These are phyloP conservation scores for Raffaelea ambrosiae DNA, from an alignment of 2,329 filamentous ascomycete genomes.

Conservation along the genomic window DNA sequence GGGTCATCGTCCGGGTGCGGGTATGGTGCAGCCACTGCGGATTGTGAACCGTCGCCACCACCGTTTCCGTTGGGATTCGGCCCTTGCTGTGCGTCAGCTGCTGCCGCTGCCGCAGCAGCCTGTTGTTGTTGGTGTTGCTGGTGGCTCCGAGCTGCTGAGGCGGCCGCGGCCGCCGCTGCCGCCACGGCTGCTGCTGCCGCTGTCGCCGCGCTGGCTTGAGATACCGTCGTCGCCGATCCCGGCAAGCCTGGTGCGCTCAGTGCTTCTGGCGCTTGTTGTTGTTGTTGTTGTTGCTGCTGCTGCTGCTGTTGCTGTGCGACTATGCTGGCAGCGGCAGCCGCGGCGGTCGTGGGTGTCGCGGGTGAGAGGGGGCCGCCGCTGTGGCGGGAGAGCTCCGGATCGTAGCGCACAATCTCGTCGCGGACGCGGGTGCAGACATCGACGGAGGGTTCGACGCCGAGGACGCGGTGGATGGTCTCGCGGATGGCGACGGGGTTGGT, in stretches of 20 bases:
- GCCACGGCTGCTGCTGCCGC: slow-evolving; percentile 9
- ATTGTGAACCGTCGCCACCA: neutral
- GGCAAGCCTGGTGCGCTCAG: neutral
- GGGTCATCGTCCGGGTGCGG: slow-evolving; percentile 40
- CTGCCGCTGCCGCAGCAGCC: neutral
- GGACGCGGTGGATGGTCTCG: slow-evolving; percentile 45
- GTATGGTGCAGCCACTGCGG: neutral
- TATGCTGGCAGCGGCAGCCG: neutral
- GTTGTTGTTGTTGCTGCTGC: slow-evolving; percentile 1
- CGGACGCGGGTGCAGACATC: slow-evolving; percentile 48
- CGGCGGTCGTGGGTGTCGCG: slow-evolving; percentile 1
- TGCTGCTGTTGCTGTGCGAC: too few relatives aligned
- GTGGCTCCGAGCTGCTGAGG: slow-evolving; percentile 6
- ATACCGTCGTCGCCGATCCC: neutral
- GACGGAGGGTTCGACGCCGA: slow-evolving; percentile 46
- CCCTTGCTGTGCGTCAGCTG: too few relatives aligned
- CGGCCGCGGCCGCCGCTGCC: slow-evolving; percentile 13
- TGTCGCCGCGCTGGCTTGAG: slow-evolving; percentile 8
- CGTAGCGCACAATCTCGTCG: slow-evolving; percentile 44
- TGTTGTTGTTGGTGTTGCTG: slow-evolving; percentile 10
- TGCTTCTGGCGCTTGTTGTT: neutral
- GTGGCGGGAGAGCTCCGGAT: slow-evolving; percentile 14
- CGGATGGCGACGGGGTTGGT: slow-evolving; percentile 52
- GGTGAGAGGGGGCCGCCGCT: neutral
- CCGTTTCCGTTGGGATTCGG: neutral